Percentiles rank a stretch among this genome's conserved stretches.
Conservation (phyloP, 805 yeast genomes). For the Wickerhamiella kurtzmanii region DNA sequence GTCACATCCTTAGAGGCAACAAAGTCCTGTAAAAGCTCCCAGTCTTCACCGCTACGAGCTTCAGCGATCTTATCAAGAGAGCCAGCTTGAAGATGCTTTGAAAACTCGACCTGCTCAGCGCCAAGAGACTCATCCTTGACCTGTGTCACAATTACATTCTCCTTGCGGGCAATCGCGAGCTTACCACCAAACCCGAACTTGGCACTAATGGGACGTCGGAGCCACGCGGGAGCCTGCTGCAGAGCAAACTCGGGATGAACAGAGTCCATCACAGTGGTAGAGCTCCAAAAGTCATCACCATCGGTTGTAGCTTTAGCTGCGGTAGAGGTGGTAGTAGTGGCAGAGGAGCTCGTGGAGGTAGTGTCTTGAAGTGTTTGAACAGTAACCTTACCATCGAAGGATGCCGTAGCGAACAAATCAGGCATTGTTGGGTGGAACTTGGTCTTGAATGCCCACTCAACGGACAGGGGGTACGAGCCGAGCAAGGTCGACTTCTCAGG, state of each 20-base stretch:
- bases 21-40: constrained; percentile 24
- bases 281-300: constrained; percentile 78
- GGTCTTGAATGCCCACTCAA: constrained; percentile 88
- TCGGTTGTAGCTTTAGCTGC: constrained; percentile 23
- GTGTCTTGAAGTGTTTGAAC: constrained; percentile 86
- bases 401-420: constrained; percentile 50
- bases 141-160: constrained; percentile 32
- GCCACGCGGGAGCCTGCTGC: constrained; percentile 84
- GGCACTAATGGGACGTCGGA: constrained; percentile 57
- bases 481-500: constrained; percentile 59
- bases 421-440: constrained; percentile 81
- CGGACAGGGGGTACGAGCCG: constrained; percentile 81
- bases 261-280: constrained; percentile 27
- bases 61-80: constrained; percentile 21
- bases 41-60: constrained; percentile 23
- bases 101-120: constrained; percentile 28
- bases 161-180: constrained; percentile 37
- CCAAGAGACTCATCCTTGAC: constrained; percentile 22
- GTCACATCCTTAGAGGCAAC: constrained; percentile 15
- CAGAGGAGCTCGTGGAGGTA: constrained; percentile 24
- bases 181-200: constrained; percentile 92
- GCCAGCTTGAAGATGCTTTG: constrained; percentile 38
- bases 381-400: constrained; percentile 70
- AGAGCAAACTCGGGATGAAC: constrained; percentile 49
- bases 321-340: constrained; percentile 11